Percentiles rank a stretch among this genome's conserved stretches.
phyloP scores from a whole-genome alignment of 2,329 filamentous ascomycete genomes.

The Fusarium pilosicola region DNA sequence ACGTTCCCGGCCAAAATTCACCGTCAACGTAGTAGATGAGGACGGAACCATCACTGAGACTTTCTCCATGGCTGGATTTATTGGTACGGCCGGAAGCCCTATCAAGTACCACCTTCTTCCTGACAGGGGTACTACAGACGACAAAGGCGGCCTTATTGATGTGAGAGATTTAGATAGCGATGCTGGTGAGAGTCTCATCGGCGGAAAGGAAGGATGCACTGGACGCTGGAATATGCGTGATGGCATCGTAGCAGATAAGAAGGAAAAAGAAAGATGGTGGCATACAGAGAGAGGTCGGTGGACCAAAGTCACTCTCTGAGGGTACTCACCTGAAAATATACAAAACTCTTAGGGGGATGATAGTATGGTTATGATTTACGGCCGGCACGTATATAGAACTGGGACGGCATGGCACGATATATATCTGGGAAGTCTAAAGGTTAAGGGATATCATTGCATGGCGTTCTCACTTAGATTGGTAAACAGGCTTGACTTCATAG shows the following conservation, averaged over 20 bases:
- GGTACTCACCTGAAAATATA: background rate
- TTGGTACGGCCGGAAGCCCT: conserved; percentile 67
- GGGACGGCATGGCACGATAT: background rate
- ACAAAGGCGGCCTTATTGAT: conserved; percentile 65
- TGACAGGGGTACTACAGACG: conserved; percentile 65
- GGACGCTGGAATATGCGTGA: conserved; percentile 59
- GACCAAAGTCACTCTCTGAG: conserved; percentile 44
- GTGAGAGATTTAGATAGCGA: conserved; percentile 61
- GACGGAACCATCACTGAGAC: conserved; percentile 61
- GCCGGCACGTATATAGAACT: conserved; percentile 9
- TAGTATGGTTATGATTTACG: conserved; percentile 31
- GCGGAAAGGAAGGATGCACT: conserved; percentile 54
- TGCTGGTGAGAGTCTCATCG: conserved; percentile 56
- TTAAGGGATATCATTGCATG: background rate
- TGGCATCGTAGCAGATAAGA: conserved; percentile 54
- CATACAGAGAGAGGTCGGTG: conserved; percentile 61
- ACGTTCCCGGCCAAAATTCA: conserved; percentile 62
- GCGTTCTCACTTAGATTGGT: conserved; percentile 10
- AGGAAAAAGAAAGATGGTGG: conserved; percentile 62
- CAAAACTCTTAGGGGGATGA: background rate
- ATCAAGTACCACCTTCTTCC: conserved; percentile 71
- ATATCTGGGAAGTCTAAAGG: background rate
- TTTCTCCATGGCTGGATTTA: conserved; percentile 67
- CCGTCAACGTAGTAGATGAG: conserved; percentile 67
- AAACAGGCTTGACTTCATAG: conserved; percentile 1